phyloP scores from a whole-genome alignment of 2,329 filamentous ascomycete genomes.

The Hypoxylon sp. region DNA sequence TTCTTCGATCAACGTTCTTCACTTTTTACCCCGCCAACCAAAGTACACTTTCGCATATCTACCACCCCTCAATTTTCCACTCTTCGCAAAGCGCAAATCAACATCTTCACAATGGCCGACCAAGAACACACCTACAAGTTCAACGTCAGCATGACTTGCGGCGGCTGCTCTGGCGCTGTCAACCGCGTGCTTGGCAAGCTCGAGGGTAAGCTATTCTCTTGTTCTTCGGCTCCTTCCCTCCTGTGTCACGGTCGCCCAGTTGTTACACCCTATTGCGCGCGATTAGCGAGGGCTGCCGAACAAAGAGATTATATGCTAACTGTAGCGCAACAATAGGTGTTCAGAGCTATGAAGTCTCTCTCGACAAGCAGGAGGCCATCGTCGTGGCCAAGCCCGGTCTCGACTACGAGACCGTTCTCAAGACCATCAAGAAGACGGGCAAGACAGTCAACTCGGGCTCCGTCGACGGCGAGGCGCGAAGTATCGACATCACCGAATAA shows the following conservation, averaged over 20 bases:
- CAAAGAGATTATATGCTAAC: slow-evolving; percentile 6
- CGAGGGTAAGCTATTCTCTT: slow-evolving; percentile 74
- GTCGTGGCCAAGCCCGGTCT: slow-evolving; percentile 79
- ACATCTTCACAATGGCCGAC: slow-evolving; percentile 72
- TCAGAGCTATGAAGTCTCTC: slow-evolving; percentile 87
- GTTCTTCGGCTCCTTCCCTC: slow-evolving; percentile 7
- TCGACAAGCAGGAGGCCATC: slow-evolving; percentile 86
- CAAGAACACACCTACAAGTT: slow-evolving; percentile 92
- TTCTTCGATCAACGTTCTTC: neutral
- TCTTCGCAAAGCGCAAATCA: slow-evolving; percentile 13
- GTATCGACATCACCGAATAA: slow-evolving; percentile 63
- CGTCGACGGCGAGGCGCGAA: slow-evolving; percentile 74
- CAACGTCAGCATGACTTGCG: slow-evolving; percentile 93
- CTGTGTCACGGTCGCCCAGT: neutral
- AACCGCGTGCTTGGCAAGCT: slow-evolving; percentile 93
- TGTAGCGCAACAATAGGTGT: slow-evolving; percentile 72
- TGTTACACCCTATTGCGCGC: neutral
- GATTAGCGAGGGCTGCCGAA: slow-evolving; percentile 1
- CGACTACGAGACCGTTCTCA: slow-evolving; percentile 84
- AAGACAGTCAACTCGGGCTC: slow-evolving; percentile 87
- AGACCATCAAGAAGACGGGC: slow-evolving; percentile 94
- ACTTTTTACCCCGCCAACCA: slow-evolving; percentile 25
- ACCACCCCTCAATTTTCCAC: slow-evolving; percentile 21
- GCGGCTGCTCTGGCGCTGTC: slow-evolving; percentile 95
- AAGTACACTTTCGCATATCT: slow-evolving; percentile 9